Evolutionary conservation across 2,329 filamentous ascomycete species (phyloP), one percentile per base, ranked within the genome.

Genomic region (Fusarium metavorans): DNA sequence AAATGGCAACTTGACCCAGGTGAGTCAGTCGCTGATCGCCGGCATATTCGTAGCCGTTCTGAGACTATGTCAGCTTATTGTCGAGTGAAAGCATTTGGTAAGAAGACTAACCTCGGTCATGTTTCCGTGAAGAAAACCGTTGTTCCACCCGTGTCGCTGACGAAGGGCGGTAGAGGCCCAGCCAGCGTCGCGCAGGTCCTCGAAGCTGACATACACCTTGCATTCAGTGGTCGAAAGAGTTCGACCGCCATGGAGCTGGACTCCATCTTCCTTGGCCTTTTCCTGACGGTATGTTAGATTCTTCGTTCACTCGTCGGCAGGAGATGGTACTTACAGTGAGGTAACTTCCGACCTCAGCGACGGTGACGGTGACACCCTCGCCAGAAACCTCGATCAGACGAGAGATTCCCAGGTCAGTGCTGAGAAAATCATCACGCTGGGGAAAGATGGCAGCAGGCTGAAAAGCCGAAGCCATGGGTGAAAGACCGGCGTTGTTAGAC

Each of bases 381-480:
- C 83, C 82, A 13, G 83, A 85, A 14, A 90, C 74, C 14, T 84
- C 78, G 11, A 90, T 66, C 59, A 84, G 85, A 64, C 85, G 84
- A 6, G 87, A 88, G 10, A 90, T 66, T 0, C 84, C 82, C 34
- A 85, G 72, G 2, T 88, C 85, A 1, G 82, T 83, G 74, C 88
- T 89, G n/a, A 88, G 79, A 79, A 73, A 2, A 52, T 30, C 25
- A 8, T 76, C 76, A 10, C 63, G 72, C 23, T 78, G 77, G 35
- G 72, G 73, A 50, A 27, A 25, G 67, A 25, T 7, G 77, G 64
- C 8, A 37, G 78, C 77, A 1, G 92, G 92, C 18, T 87, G 88
- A 75, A 94, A 94, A 2, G 86, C 79, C 2, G 88, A 89, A 2
- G 92, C 91, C 8, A 88, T 92, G 2, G 92, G 90, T 5, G 92